Conservation (phyloP, 139 green algal genomes). For the Desmodesmus armatus region DNA sequence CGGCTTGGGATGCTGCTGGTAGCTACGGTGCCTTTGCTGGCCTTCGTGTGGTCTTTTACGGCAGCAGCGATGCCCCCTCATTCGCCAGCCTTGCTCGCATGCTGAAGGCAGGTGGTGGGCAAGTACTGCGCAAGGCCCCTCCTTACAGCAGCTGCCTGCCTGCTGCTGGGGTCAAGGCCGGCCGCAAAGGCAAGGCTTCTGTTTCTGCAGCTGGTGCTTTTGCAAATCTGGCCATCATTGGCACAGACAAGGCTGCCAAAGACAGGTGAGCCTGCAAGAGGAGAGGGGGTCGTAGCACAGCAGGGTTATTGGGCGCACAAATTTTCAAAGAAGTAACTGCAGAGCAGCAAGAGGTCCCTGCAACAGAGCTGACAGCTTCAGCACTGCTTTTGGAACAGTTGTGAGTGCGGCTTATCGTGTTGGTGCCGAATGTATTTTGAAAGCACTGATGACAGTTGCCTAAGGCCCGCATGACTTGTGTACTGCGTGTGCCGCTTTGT, state of each 20-base stretch:
- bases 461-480: too few species aligned
- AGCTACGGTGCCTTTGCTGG: conserved; percentile 2
- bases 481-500: not conserved
- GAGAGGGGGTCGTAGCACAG: too few species aligned
- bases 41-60: conserved; percentile 23
- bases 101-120: conserved; percentile 13
- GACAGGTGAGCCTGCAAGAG: conserved; percentile 35
- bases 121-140: not conserved
- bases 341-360: too few species aligned
- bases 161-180: not conserved
- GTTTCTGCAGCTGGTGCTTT: not conserved
- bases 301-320: too few species aligned
- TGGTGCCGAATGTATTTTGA: not conserved
- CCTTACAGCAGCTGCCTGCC: conserved; percentile 8
- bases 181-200: not conserved
- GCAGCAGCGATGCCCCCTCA: not conserved
- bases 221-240: conserved; percentile 28
- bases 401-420: not conserved
- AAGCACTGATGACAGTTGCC: not conserved
- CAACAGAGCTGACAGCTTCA: too few species aligned
- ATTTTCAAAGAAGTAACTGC: too few species aligned
- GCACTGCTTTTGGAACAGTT: too few species aligned
- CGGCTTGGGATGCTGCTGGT: conserved; percentile 5
- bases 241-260: not conserved
- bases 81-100: conserved; percentile 10